phyloP scores from a whole-genome alignment of 495 filamentous ascomycete species.

The Xylaria telfairii region DNA sequence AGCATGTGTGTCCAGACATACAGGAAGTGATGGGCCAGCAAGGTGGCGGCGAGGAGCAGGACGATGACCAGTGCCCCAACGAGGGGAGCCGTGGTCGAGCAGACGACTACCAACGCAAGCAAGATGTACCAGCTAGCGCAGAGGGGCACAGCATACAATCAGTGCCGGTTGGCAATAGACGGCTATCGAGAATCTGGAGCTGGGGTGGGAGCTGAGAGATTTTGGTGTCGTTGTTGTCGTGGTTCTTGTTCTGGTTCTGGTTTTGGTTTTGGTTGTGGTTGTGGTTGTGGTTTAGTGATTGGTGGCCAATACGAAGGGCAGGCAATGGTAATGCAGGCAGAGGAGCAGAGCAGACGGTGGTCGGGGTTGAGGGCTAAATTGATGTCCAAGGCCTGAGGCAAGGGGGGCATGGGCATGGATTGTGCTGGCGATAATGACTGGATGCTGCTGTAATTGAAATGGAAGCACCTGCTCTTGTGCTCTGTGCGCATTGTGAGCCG shows the following conservation, averaged over 20 bases:
- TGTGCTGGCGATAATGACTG: slow-evolving; percentile 23
- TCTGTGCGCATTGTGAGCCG: slow-evolving; percentile 22
- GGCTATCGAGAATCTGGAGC: neutral
- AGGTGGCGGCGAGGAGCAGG: slow-evolving; percentile 16
- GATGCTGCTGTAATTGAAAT: slow-evolving; percentile 13
- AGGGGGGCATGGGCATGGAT: neutral
- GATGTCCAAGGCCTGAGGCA: neutral
- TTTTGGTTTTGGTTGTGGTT: neutral
- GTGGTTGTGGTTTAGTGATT: neutral
- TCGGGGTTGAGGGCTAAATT: slow-evolving; percentile 5
- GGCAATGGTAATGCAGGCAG: neutral
- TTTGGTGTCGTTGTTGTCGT: neutral
- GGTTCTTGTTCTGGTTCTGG: neutral
- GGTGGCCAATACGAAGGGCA: neutral
- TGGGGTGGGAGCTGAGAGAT: neutral
- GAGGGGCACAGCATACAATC: neutral
- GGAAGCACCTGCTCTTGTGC: slow-evolving; percentile 25
- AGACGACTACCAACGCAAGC: neutral
- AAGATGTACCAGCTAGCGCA: slow-evolving; percentile 12
- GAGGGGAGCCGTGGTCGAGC: neutral
- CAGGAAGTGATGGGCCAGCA: slow-evolving; percentile 18
- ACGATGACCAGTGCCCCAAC: neutral
- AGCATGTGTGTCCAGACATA: slow-evolving; percentile 25
- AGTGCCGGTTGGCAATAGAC: neutral
- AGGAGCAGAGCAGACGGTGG: neutral